Percentiles rank a stretch among this genome's conserved stretches.
Conservation (phyloP, 179 eudicot species). For the Spinacia oleracea region DNA sequence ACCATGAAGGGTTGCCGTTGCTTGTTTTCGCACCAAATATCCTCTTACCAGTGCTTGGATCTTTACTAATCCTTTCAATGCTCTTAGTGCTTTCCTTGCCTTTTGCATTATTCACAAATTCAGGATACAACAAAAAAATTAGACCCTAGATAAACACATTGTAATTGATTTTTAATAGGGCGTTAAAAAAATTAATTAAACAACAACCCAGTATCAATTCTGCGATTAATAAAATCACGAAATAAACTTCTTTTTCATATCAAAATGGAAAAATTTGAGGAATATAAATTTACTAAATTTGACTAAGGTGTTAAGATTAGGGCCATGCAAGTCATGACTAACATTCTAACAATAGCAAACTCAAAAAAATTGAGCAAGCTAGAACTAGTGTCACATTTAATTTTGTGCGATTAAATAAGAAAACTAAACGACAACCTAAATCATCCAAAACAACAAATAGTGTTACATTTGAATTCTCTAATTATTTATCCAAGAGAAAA, state of each 20-base stretch:
- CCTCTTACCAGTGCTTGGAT: slow-evolving; percentile 90
- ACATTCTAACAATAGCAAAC: not conserved
- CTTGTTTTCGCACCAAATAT: slow-evolving; percentile 77
- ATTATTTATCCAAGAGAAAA: not conserved
- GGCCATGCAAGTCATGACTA: not conserved
- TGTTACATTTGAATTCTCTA: not conserved
- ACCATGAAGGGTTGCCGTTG: slow-evolving; percentile 72
- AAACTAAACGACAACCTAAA: too few species aligned
- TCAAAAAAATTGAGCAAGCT: too few species aligned
- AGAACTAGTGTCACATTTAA: too few species aligned
- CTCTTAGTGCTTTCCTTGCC: slow-evolving; percentile 89
- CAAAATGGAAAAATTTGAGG: not conserved
- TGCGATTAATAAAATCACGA: not conserved
- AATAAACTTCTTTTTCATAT: not conserved
- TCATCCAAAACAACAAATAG: too few species aligned
- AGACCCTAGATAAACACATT: not conserved
- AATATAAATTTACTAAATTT: too few species aligned
- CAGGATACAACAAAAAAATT: not conserved
- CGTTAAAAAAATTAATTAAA: not conserved
- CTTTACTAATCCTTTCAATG: slow-evolving; percentile 87
- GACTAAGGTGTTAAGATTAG: too few species aligned
- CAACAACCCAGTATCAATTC: not conserved
- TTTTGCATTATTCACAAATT: slow-evolving; percentile 20
- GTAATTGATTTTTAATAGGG: not conserved
- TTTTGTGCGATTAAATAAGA: too few species aligned